Conservation (phyloP, 2,329 filamentous ascomycete species). For the Lachnellula subtilissima region DNA sequence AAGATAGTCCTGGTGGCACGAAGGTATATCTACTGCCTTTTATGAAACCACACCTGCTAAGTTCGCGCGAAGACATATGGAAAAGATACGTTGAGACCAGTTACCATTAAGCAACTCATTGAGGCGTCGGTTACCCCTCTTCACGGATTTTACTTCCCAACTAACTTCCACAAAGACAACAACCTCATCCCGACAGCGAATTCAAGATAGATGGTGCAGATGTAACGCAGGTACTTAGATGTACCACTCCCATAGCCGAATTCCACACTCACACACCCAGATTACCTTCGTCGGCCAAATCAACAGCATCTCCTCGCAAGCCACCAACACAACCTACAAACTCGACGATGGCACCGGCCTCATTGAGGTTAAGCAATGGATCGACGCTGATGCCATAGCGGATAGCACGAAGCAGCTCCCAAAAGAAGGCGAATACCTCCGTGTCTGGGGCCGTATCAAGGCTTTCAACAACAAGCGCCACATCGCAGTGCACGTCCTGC, state of each 20-base stretch:
- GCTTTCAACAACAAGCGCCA: constrained; percentile 78
- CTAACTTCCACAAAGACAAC: constrained; percentile 38
- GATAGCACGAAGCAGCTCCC: constrained; percentile 45
- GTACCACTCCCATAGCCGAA: neutral
- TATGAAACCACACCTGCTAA: constrained; percentile 1
- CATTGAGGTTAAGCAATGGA: constrained; percentile 88
- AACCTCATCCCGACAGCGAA: constrained; percentile 67
- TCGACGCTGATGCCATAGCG: constrained; percentile 43
- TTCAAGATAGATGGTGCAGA: constrained; percentile 78
- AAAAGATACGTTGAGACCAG: constrained; percentile 84
- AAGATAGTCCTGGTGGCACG: constrained; percentile 40
- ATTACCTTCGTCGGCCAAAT: constrained; percentile 88
- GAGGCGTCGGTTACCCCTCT: constrained; percentile 49
- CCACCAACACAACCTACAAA: constrained; percentile 87
- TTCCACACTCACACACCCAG: constrained; percentile 34
- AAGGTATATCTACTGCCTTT: constrained; percentile 35
- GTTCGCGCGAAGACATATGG: constrained; percentile 42
- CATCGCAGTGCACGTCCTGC: constrained; percentile 74
- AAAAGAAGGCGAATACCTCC: constrained; percentile 73
- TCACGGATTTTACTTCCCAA: neutral
- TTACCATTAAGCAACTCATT: constrained; percentile 92
- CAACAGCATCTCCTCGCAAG: constrained; percentile 76
- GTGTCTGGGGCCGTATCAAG: constrained; percentile 81
- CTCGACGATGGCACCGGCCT: constrained; percentile 92
- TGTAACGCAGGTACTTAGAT: constrained; percentile 50